Base-by-base conservation (phyloP, 2,329 filamentous ascomycete genomes). In the Pestalotiopsis sp. region DNA sequence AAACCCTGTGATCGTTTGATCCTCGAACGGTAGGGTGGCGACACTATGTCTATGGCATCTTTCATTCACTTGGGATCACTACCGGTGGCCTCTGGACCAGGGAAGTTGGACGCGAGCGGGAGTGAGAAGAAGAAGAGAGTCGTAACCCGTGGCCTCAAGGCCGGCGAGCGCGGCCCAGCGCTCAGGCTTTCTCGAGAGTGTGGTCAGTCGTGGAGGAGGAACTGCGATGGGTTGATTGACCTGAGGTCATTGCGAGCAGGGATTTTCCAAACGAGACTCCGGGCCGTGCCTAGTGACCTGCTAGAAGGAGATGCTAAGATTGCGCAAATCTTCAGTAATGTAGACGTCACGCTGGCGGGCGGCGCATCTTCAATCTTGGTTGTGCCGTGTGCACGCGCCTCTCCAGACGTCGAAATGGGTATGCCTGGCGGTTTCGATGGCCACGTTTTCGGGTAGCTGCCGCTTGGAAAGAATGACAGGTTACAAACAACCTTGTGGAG, bases 1-100 rank as follows among this genome's bases (percentile, higher is more conserved):
- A 66, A 66, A 66, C 65, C 56, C n/a, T 25, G n/a, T 45, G 56
- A 49, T 23, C 23, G 56, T 66, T 60, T 66, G 65, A 66, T 61
- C 65, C 65, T 20, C 49, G 41, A 64, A 20, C 20, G 41, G 64
- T 23, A 57, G 64, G 64, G 64, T 66, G 23, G 57, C 27, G 57
- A 59, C 23, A 49, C 41, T 25, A 20, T 31, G 45, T 14, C 31
- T 11, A 23, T 20, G 45, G 27, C n/a, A 65, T 65, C 11, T 41
- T 31, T 14, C n/a, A 31, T 5, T 12, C 27, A 58, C 9, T 39
- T 58, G 6, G 41, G 49, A 27, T 45, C 20, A 56, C 59, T 49
- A 45, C 25, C 62, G 17, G 23, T 27, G 62, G 27, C 7, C 23
- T 52, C 17, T 52, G 14, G 17, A 11, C 20, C 45, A 14, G 45